Evolutionary conservation across 345 rosid genomes (phyloP).

Genomic region (Conringia planisiliqua): DNA sequence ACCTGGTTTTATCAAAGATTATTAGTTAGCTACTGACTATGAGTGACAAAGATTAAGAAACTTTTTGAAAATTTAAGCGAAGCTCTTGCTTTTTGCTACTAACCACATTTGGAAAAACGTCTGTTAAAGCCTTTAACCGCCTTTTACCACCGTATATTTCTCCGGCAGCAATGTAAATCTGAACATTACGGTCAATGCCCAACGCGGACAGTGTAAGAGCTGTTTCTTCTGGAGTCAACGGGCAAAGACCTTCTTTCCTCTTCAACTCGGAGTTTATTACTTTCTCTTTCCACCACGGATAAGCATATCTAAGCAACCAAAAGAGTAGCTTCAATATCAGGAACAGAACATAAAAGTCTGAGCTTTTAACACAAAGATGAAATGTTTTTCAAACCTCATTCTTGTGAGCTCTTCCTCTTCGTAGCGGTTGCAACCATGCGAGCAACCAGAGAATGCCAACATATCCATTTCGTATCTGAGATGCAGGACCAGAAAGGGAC

Average conservation of each 20-base stretch:
- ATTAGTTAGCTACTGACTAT: not conserved
- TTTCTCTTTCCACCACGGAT: constrained; percentile 96
- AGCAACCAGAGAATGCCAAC: constrained; percentile 98
- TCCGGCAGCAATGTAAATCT: constrained; percentile 80
- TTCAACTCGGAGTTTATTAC: constrained; percentile 72
- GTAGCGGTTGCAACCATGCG: constrained; percentile 80
- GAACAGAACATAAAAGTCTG: not conserved
- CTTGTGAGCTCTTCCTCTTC: constrained; percentile 93
- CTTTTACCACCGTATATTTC: constrained; percentile 76
- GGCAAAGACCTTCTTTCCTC: constrained; percentile 85
- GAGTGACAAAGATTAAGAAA: not conserved
- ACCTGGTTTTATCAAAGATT: constrained; percentile 44
- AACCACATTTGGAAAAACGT: constrained; percentile 72
- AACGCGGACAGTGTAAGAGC: constrained; percentile 69
- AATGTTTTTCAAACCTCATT: constrained; percentile 56
- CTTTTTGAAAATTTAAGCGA: not conserved
- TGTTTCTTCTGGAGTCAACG: constrained; percentile 88
- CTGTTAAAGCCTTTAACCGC: constrained; percentile 66
- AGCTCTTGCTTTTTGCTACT: constrained; percentile 29
- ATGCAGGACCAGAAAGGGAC: constrained; percentile 88
- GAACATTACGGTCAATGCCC: constrained; percentile 67
- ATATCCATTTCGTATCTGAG: constrained; percentile 99
- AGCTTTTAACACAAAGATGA: not conserved
- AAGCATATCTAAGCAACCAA: constrained; percentile 61
- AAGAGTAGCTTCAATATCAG: not conserved